Evolutionary conservation across 2,329 filamentous ascomycete species (phyloP).

Genomic region (Penicillium nordicum): DNA sequence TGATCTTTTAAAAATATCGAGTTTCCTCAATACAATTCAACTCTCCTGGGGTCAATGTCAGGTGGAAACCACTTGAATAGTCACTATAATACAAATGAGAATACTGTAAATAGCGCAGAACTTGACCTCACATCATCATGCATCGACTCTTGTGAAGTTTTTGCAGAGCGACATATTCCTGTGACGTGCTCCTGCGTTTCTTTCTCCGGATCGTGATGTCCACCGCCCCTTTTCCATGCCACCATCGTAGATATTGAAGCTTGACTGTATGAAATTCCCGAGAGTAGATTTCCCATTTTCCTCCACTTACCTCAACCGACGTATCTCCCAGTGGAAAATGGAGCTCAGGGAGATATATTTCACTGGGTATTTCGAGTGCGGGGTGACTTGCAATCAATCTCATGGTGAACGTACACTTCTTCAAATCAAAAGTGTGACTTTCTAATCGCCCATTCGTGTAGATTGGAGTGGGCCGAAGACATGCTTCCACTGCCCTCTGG

Average conservation of each 20-base stretch:
- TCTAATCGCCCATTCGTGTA: constrained; percentile 67
- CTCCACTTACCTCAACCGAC: constrained; percentile 71
- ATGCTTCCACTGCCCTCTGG: constrained; percentile 87
- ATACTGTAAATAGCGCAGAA: background rate
- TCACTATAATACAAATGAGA: background rate
- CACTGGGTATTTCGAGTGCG: constrained; percentile 64
- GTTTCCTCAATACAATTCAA: background rate
- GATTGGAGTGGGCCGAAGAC: constrained; percentile 79
- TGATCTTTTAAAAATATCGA: background rate
- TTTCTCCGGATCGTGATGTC: constrained; percentile 59
- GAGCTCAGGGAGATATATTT: constrained; percentile 82
- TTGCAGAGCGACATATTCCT: background rate
- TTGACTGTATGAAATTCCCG: constrained; percentile 65
- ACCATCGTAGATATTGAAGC: constrained; percentile 82
- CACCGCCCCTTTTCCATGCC: constrained; percentile 85
- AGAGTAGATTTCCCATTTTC: constrained; percentile 81
- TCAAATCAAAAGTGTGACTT: constrained; percentile 76
- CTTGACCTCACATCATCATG: background rate
- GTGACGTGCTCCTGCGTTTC: background rate
- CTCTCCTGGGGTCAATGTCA: background rate
- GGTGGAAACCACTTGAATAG: too few relatives aligned
- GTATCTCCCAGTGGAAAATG: constrained; percentile 79
- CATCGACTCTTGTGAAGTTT: background rate
- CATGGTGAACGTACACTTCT: constrained; percentile 72
- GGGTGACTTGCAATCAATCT: constrained; percentile 60